Evolutionary conservation across 345 rosid genomes (phyloP), one percentile per base, ranked within the genome.

Genomic region (Pistacia atlantica): DNA sequence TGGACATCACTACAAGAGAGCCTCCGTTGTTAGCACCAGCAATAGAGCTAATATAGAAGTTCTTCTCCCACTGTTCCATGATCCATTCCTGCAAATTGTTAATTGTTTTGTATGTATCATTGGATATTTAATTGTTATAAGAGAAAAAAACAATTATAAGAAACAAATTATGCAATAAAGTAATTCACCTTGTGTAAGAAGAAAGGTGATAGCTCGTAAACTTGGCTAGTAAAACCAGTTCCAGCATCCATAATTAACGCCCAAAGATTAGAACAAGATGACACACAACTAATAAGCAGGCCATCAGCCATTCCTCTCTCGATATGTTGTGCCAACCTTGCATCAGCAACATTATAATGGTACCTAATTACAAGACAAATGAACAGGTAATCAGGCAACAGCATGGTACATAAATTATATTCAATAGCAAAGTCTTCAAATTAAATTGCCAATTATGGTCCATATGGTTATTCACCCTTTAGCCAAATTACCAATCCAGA

Each of bases 1-100:
- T 96, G 57, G 99, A 96, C 99, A 96, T 96, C 55, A 96, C 99
- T 35, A 96, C 97, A 77, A 96, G 87, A 48, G 99, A 92, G 84
- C 95, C 87, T 78, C 99, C 99, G 78, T 87, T 91, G 82, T 61
- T 85, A 68, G 98, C 90, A 77, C 98, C 99, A 82, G 99, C 99
- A 75, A 96, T 85, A 67, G 97, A 87, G 73, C 93, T 96, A 71
- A 96, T 96, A 83, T 96, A 96, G 81, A 86, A 96, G 78, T 89
- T 93, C 82, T 93, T 93, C 84, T 93, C 99, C 99, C 99, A 96
- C 65, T 93, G 95, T 76, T 92, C 99, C 99, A 96, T 96, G 74
- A 96, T 96, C 99, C 99, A 96, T 68, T 96, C 99, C 98, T 96
- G 85, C 16, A 67, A 63, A 80, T 54, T 45, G 37, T 56, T 17